Conservation (phyloP, 768 basidiomycete species). For the Leccinum subgranulosum region DNA sequence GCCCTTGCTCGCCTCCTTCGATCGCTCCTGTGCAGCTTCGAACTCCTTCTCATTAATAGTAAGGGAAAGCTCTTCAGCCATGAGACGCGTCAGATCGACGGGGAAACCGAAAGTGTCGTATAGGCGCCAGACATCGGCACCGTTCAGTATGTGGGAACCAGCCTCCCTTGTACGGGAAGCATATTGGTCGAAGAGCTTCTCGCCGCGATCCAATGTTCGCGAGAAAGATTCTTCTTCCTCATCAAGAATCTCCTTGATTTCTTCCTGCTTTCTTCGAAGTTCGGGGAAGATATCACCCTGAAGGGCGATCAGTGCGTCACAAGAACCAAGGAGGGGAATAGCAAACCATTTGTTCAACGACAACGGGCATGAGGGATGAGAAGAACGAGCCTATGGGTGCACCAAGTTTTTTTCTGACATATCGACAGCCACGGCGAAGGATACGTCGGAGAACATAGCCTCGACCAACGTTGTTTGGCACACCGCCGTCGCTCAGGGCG, state of each 20-base stretch:
- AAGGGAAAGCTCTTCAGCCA: conserved; percentile 93
- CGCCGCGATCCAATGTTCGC: conserved; percentile 94
- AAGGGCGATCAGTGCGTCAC: conserved; percentile 5
- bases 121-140: conserved; percentile 93
- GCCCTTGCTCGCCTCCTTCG: conserved; percentile 90
- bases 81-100: conserved; percentile 90
- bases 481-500: conserved; percentile 93
- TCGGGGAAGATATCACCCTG: conserved; percentile 92
- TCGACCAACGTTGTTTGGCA: conserved; percentile 93
- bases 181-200: conserved; percentile 92
- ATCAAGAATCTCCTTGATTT: conserved; percentile 92
- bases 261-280: conserved; percentile 74
- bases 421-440: conserved; percentile 89
- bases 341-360: conserved; percentile 84
- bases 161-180: conserved; percentile 62
- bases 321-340: background rate
- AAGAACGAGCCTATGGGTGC: conserved; percentile 94
- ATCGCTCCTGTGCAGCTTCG: conserved; percentile 80
- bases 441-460: conserved; percentile 97
- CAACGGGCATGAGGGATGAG: conserved; percentile 84
- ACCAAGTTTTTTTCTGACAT: conserved; percentile 91
- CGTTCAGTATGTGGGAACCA: conserved; percentile 66
- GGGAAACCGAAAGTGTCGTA: conserved; percentile 99
- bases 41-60: conserved; percentile 86
- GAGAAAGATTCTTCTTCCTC: conserved; percentile 98